Evolutionary conservation across 805 yeast species (phyloP).

Genomic region (Candida oleophila): DNA sequence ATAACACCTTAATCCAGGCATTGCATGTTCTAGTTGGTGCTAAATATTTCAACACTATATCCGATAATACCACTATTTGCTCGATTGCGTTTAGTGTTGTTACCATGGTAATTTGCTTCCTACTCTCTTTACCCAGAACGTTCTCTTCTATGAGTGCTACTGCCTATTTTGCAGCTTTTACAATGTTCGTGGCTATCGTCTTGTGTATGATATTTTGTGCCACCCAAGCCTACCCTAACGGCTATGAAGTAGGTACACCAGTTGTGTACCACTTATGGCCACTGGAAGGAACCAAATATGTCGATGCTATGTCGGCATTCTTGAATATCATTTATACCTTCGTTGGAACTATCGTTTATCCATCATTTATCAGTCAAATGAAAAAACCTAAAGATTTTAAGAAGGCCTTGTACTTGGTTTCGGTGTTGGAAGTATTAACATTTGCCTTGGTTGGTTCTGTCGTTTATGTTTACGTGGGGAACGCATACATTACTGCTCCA

Average conservation of each 20-base stretch:
- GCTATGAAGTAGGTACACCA: slow-evolving; percentile 33
- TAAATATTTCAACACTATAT: slow-evolving; percentile 54
- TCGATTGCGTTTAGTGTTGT: slow-evolving; percentile 53
- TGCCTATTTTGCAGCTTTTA: slow-evolving; percentile 53
- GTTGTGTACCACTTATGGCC: slow-evolving; percentile 52
- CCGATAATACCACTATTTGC: slow-evolving; percentile 43
- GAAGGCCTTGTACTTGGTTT: slow-evolving; percentile 54
- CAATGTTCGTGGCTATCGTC: slow-evolving; percentile 57
- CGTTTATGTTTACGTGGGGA: slow-evolving; percentile 58
- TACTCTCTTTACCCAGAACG: slow-evolving; percentile 56
- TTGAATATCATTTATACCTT: slow-evolving; percentile 61
- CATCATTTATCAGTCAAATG: slow-evolving; percentile 63
- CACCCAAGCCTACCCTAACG: slow-evolving; percentile 48
- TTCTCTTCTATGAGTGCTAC: slow-evolving; percentile 50
- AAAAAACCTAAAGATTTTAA: slow-evolving; percentile 54
- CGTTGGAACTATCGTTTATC: slow-evolving; percentile 64
- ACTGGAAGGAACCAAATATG: slow-evolving; percentile 49
- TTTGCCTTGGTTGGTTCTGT: slow-evolving; percentile 58
- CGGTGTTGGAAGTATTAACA: slow-evolving; percentile 47
- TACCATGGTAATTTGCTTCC: slow-evolving; percentile 46
- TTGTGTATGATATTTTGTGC: slow-evolving; percentile 55
- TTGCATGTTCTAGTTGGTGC: slow-evolving; percentile 62
- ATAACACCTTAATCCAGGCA: slow-evolving; percentile 58
- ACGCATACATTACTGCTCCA: slow-evolving; percentile 54
- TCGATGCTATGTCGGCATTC: slow-evolving; percentile 53